A percentile compares a stretch with the other conserved stretches of the same genome.
These are phyloP conservation scores for Litsea cubeba DNA, from an alignment of 164 flowering plant species.

Conservation along the genomic window DNA sequence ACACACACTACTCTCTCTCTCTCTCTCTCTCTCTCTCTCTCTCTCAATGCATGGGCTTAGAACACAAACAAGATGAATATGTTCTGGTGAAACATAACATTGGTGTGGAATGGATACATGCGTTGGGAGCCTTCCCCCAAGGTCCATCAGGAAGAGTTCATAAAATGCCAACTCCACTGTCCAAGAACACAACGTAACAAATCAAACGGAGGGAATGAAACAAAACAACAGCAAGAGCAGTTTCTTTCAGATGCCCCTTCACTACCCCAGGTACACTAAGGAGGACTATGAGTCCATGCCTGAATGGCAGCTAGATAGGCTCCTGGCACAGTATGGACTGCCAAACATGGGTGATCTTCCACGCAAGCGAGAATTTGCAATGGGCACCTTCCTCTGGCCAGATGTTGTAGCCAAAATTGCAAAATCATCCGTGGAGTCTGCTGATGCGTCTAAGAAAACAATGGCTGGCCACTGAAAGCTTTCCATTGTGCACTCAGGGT, in stretches of 20 bases:
- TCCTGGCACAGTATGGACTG: conserved; percentile 50
- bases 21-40: too few relatives aligned
- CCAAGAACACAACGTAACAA: background rate
- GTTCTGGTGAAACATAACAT: conserved; percentile 22
- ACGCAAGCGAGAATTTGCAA: conserved; percentile 54
- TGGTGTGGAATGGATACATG: conserved; percentile 20
- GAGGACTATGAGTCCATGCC: conserved; percentile 57
- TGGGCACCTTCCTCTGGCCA: conserved; percentile 69
- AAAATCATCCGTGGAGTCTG: background rate
- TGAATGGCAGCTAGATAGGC: conserved; percentile 45
- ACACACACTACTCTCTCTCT: too few relatives aligned
- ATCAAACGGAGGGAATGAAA: conserved; percentile 14
- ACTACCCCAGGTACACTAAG: conserved; percentile 54
- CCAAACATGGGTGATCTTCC: conserved; percentile 33
- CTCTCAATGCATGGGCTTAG: background rate
- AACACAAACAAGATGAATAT: background rate
- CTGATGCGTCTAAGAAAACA: too few relatives aligned
- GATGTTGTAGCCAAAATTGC: background rate
- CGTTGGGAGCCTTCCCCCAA: conserved; percentile 2
- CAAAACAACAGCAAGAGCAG: conserved; percentile 20
- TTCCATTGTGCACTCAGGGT: too few relatives aligned
- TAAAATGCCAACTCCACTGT: conserved; percentile 5
- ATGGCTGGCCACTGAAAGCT: too few relatives aligned
- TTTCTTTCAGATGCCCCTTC: conserved; percentile 59
- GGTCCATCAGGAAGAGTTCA: background rate